phyloP scores from a whole-genome alignment of 2,329 filamentous ascomycete genomes.

The Thermothelomyces thermophilus region DNA sequence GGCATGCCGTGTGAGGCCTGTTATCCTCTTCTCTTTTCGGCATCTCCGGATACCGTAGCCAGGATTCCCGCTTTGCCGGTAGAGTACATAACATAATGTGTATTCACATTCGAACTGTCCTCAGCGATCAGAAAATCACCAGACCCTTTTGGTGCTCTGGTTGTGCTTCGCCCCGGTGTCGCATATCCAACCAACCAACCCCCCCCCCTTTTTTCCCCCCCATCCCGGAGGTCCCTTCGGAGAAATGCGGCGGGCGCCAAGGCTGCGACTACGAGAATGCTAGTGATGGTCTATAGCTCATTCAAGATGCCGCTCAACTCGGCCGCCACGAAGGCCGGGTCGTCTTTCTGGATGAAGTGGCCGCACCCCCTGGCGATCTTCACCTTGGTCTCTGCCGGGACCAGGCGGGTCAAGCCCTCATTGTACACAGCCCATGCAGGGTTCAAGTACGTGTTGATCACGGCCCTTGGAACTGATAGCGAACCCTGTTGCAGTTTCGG shows the following conservation, averaged over 20 bases:
- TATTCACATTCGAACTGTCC: too few relatives aligned
- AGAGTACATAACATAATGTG: conserved; percentile 3
- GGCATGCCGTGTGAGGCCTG: too few relatives aligned
- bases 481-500: conserved; percentile 18
- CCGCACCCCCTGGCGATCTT: conserved; percentile 42
- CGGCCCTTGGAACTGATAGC: conserved; percentile 27
- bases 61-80: neutral
- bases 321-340: conserved; percentile 39
- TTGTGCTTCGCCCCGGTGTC: too few relatives aligned
- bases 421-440: conserved; percentile 50
- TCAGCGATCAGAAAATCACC: too few relatives aligned
- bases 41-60: neutral
- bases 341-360: conserved; percentile 51
- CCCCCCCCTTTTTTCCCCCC: too few relatives aligned
- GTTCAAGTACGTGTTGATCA: conserved; percentile 47
- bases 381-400: conserved; percentile 27
- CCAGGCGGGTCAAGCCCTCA: conserved; percentile 41
- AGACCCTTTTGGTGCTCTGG: neutral
- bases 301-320: conserved; percentile 18
- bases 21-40: too few relatives aligned
- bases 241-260: too few relatives aligned
- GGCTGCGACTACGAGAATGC: neutral
- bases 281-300: neutral
- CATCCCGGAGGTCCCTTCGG: too few relatives aligned
- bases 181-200: too few relatives aligned